These are phyloP conservation scores for Marvania coccoides DNA, from an alignment of 139 green algal species.

Conservation along the genomic window DNA sequence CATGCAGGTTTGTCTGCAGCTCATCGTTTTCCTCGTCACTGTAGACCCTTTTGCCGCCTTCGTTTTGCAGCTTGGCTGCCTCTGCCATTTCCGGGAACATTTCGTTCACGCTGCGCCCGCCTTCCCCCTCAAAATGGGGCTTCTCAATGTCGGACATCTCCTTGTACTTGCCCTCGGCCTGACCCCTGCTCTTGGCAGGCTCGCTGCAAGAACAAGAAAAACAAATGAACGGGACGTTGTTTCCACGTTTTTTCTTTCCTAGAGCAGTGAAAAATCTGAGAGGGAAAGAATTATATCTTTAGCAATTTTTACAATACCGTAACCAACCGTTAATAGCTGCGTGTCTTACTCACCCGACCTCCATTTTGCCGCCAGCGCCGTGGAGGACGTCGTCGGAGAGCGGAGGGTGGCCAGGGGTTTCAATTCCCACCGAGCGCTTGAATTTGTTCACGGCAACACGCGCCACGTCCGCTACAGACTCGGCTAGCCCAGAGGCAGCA, in stretches of 20 bases:
- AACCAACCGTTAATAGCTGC: too few species aligned
- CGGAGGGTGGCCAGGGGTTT: not conserved
- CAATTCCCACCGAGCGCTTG: conserved; percentile 3
- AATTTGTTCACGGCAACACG: not conserved
- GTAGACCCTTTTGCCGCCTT: not conserved
- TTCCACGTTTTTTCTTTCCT: too few species aligned
- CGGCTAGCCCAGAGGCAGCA: conserved; percentile 9
- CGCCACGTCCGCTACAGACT: not conserved
- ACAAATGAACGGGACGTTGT: too few species aligned
- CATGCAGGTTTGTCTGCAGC: conserved; percentile 4
- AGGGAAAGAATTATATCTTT: too few species aligned
- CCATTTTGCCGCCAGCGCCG: conserved; percentile 21
- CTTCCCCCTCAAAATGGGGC: not conserved
- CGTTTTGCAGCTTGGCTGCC: conserved; percentile 1
- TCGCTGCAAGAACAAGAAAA: too few species aligned
- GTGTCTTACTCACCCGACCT: conserved; percentile 5
- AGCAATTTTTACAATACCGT: too few species aligned
- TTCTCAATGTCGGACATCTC: conserved; percentile 10
- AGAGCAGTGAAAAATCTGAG: too few species aligned
- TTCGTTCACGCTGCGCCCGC: conserved; percentile 5
- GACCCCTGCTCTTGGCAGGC: not conserved
- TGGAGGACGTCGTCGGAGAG: too few species aligned
- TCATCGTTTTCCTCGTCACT: not conserved
- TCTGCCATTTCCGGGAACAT: conserved; percentile 8
- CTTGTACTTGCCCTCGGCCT: conserved; percentile 15